Conservation (phyloP, 371 early-diverging fungal species). For the Batkoa obscura region DNA sequence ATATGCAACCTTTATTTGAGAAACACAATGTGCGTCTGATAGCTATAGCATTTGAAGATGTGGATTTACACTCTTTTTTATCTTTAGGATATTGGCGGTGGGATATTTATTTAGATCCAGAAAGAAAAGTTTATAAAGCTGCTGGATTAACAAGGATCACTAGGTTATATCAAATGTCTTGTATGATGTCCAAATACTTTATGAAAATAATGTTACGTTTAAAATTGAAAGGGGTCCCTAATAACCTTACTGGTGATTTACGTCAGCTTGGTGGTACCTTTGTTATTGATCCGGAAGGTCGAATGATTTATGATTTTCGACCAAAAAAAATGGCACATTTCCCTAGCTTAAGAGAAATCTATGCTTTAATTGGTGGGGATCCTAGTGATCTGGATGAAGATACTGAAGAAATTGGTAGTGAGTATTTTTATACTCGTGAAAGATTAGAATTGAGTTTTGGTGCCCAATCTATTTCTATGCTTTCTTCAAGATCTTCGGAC, state of each 20-base stretch:
- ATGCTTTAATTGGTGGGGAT: neutral
- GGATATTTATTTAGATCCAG: conserved; percentile 3
- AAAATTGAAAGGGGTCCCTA: neutral
- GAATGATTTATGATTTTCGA: neutral
- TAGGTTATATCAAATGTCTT: neutral
- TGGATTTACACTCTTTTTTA: neutral
- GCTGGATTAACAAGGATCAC: neutral
- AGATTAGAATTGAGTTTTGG: no score
- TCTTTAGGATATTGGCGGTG: conserved; percentile 1
- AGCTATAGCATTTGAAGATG: conserved; percentile 2
- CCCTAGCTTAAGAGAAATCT: neutral
- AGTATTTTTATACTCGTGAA: no score
- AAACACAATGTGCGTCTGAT: neutral
- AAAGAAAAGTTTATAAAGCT: neutral
- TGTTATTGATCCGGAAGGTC: neutral
- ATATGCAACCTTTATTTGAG: neutral
- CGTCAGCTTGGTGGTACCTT: neutral
- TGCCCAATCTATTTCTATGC: no score
- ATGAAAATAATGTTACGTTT: neutral
- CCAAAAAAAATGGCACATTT: neutral
- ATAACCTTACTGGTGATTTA: neutral
- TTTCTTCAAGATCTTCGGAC: no score
- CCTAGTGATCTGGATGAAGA: neutral
- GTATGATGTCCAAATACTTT: neutral
- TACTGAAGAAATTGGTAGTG: no score